Evolutionary conservation across 148 eudicot genomes (phyloP).

Genomic region (Dianthus caryophyllus): DNA sequence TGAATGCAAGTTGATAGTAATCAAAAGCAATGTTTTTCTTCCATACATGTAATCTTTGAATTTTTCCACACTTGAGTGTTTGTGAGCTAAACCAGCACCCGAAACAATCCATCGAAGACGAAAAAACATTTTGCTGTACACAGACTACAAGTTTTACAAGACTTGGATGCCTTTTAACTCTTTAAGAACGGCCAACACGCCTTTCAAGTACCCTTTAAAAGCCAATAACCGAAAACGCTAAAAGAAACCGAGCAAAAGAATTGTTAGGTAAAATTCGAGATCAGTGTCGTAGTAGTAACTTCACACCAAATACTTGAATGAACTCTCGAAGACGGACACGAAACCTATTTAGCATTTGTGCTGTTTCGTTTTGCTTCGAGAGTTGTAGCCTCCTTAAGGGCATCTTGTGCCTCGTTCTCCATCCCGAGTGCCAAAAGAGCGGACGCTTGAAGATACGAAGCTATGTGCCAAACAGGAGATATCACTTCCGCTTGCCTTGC

Average conservation of each 20-base stretch:
- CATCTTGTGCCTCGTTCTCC: constrained; percentile 51
- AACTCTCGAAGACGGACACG: neutral
- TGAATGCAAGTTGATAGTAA: neutral
- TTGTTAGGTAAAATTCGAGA: neutral
- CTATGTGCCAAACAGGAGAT: constrained; percentile 63
- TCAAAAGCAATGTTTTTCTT: constrained; percentile 21
- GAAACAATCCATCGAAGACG: neutral
- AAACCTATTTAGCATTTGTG: constrained; percentile 25
- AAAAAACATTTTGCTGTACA: constrained; percentile 24
- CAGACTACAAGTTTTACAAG: constrained; percentile 24
- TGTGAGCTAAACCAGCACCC: constrained; percentile 15
- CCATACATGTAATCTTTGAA: constrained; percentile 15
- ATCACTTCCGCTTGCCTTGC: constrained; percentile 71
- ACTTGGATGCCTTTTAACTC: constrained; percentile 15
- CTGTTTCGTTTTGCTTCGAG: constrained; percentile 46
- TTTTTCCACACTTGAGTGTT: constrained; percentile 1
- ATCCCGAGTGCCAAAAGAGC: constrained; percentile 54
- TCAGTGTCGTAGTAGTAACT: constrained; percentile 10
- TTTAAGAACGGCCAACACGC: neutral
- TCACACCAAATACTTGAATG: neutral
- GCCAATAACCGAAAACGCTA: neutral
- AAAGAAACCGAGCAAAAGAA: constrained; percentile 3
- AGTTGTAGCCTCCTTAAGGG: constrained; percentile 53
- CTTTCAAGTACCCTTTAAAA: constrained; percentile 9
- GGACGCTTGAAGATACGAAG: constrained; percentile 56